These are phyloP conservation scores for Phytophthora pini DNA, from an alignment of 352 stramenopile species.

Conservation along the genomic window DNA sequence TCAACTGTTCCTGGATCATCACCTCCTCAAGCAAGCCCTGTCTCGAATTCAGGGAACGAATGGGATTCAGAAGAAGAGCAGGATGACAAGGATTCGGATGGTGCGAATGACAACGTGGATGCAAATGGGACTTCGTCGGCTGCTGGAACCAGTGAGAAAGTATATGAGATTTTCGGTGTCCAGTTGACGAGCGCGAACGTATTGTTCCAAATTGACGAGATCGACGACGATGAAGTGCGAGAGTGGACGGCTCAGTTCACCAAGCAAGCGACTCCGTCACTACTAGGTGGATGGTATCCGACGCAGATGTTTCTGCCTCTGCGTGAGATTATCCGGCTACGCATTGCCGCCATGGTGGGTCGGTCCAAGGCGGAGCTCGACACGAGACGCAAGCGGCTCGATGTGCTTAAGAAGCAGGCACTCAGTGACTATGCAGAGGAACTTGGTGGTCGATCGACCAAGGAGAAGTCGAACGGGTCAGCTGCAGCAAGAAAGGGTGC, in stretches of 20 bases:
- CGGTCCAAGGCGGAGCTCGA: constrained; percentile 76
- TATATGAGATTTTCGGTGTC: constrained; percentile 77
- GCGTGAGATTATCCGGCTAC: constrained; percentile 78
- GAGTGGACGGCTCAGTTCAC: constrained; percentile 62
- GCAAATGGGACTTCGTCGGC: constrained; percentile 14
- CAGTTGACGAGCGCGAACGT: constrained; percentile 76
- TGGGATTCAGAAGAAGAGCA: constrained; percentile 61
- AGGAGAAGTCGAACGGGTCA: constrained; percentile 30
- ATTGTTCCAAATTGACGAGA: constrained; percentile 77
- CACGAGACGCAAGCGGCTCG: constrained; percentile 67
- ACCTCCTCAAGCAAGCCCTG: constrained; percentile 20
- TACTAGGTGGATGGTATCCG: constrained; percentile 81
- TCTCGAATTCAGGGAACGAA: constrained; percentile 37
- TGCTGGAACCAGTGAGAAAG: constrained; percentile 32
- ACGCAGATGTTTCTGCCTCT: constrained; percentile 82
- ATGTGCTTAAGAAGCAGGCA: constrained; percentile 78
- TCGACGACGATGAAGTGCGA: constrained; percentile 69
- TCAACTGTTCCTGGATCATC: constrained; percentile 7
- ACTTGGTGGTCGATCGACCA: constrained; percentile 26
- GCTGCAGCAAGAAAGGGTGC: constrained; percentile 14
- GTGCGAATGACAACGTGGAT: constrained; percentile 34
- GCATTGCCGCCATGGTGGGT: constrained; percentile 74
- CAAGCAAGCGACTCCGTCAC: constrained; percentile 49
- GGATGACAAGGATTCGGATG: constrained; percentile 41
- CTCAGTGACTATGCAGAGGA: constrained; percentile 65